Evolutionary conservation across 352 stramenopile genomes (phyloP), one percentile per base, ranked within the genome.

Genomic region (Phytophthora nicotianae): DNA sequence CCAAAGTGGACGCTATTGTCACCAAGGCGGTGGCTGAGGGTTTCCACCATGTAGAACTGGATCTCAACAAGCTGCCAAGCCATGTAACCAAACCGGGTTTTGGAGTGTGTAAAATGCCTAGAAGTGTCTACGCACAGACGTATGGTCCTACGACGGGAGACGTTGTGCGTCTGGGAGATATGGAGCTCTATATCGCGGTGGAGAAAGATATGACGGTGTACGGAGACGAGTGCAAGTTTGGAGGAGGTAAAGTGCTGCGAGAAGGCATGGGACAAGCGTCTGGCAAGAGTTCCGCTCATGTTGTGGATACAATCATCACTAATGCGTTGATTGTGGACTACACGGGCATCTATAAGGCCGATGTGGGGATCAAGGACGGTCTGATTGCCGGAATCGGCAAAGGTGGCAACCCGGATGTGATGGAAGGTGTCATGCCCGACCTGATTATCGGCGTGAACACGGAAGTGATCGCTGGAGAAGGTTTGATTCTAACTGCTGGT

Each of bases 301-400:
- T 90, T 9, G 75, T 99, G 41, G 96, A 99, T 71, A 92, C 81
- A 19, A 97, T 99, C 59, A 98, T 99, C 77, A 99, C 96, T 45
- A 99, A 99, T 70, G 97, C 96, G 1, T 75, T 98, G 6, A 95
- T 99, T 72, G 65, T 99, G 23, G 96, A 99, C 80, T 96, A 92
- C 62, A 91, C 91, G 5, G 96, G 95, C 26, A 96, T 98, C 52
- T 93, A 98, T 79, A 98, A 99, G 74, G 95, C 95, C 8, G 97
- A 99, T 62, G 82, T 99, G 54, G 97, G 97, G 6, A 91, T 99
- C 52, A 98, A 98, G 70, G 80, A 97, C 27, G 94, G 93, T 23
- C 53, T 86, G 17, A 98, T 99, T 74, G 81, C 88, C 10, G 94
- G 86, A 16, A 98, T 99, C 70, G 97, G 97, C 33, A 99, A 99